Base-by-base conservation (phyloP, 441 rosid species). In the Macaranga tanarius region DNA sequence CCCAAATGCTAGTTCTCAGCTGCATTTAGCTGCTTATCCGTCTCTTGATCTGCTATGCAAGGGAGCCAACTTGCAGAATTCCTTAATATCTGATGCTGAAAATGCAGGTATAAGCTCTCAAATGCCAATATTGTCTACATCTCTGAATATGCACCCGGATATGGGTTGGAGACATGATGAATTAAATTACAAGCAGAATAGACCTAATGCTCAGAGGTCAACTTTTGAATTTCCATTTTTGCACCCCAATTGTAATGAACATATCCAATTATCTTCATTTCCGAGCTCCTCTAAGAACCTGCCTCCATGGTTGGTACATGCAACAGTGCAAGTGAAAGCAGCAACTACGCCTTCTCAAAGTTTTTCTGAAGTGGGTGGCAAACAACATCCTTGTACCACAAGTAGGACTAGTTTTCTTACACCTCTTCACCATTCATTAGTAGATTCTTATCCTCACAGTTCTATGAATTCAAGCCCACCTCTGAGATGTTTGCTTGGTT, bases 301-400 rank as follows among this genome's bases (percentile, higher is more conserved):
- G 69, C 69, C 69, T 23, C 57, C 69, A 7, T 50, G 69, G 57
- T 28, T 26, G 8, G 19, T 48, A 26, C 42, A 65, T 48, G 69
- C 69, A 45, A 15, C 38, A 16, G 10, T 23, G 26, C 69, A 15
- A 65, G 57, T 26, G 56, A 65, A 48, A 65, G 8, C 40, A 3
- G 56, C 44, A 48, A 25, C 23, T 16, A 26, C 48, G 69, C 57
- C 42, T 65, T 25, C 22, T 65, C 22, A 19, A 12, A 20, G n/a
- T 17, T 17, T 48, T 45, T 13, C 52, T 12, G 68, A 45, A 12
- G 6, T 22, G 54, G 54, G 54, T 23, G n/a, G 55, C 22, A 64
- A 22, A 13, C 52, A 64, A 22, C 55, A 64, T 23, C 34, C 16
- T 45, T 64, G 10, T 45, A 6, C n/a, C 45, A 47, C 55, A 64